Evolutionary conservation across 1,284 basidiomycete species (phyloP), one percentile per base, ranked within the genome.

Genomic region (Trichosporon ovoides): DNA sequence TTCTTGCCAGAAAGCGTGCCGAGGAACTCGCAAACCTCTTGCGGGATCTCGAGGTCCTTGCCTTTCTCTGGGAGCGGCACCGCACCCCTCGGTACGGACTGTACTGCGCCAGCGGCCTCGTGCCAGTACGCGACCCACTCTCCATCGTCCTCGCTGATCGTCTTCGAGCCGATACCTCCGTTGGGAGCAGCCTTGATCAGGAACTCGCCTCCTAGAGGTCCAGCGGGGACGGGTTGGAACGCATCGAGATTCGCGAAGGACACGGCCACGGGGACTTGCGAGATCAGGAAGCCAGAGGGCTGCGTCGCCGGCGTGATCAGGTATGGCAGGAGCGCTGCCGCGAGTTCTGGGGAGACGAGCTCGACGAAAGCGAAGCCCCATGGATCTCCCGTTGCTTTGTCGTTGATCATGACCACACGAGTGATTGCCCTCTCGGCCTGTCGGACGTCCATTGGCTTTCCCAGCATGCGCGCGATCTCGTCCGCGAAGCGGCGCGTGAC

Each of bases 291-390:
- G 3, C 91, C 91, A 22, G 85, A 84, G 0, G 92, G 91, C 72
- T 94, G 90, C 20, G 87, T 80, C 62, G 87, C 83, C 2, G 88
- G 82, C 20, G 88, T 88, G 84, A 92, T 88, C 7, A 85, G 87
- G 35, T 85, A 85, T 4, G 86, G 88, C 9, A 95, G 80, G 14
- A 91, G 84, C 1, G 83, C 79, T 2, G 87, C 82, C 0, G 77
- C 77, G 9, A 54, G 88, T 87, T 87, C 84, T 7, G 86, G 76
- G 63, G 92, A 89, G 31, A 88, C 80, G 67, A 95, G 89, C 70
- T 96, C 91, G 13, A 94, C 88, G 71, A 97, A 97, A 0, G 88
- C 86, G 73, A 92, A 94, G 13, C 93, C 89, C 82, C 90, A 92
- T 70, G 89, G 90, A 2, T 85, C 84, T 78, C 87, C 82, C 0